Base-by-base conservation (phyloP, 371 early-diverging fungal genomes). In the Choanephora cucurbitarum region DNA sequence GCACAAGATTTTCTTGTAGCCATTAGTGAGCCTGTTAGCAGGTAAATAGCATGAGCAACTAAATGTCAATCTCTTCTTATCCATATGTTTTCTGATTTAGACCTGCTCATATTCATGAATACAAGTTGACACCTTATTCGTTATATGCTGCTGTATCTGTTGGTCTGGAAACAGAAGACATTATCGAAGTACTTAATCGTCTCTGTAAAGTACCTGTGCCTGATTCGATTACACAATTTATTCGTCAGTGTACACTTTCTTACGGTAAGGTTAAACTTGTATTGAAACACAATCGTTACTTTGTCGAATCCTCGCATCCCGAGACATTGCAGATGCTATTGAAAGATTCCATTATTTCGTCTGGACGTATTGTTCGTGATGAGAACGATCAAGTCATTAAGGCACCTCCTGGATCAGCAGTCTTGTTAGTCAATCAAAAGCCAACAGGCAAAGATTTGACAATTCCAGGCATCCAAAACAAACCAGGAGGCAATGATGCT, bases 131-230 rank as follows among this genome's bases (percentile, higher is more conserved):
- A 0, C 88, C 97, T 5, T 98, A 97, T 72, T 97, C 98, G 11
- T 82, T 99, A 1, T 99, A 99, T 73, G 99, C 99, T 15, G 99
- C 99, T 9, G 99, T 99, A 5, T 97, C 97, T 42, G 98, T 99
- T 5, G 99, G 99, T 6, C 77, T 99, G 49, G 93, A 95, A 44
- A 95, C 99, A 8, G 92, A 93, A 45, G 92, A 92, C 66, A 99
- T 99, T 54, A 89, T 99, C 44, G 85, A 91, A 53, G 97, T 98
- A 1, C 72, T 99, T 53, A 87, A 94, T 57, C 83, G 91, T 51
- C 82, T 99, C 8, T 95, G 96, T 42, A 96, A 98, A 72, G 77
- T 79, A 8, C 90, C 91, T 33, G 81, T 98, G 9, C 97, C 98
- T 5, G 83, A 88, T n/a, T 79, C 87, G 21, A 87, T 99, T 52